These are phyloP conservation scores for Cladorrhinum samala DNA, from an alignment of 495 filamentous ascomycete genomes.

Conservation along the genomic window DNA sequence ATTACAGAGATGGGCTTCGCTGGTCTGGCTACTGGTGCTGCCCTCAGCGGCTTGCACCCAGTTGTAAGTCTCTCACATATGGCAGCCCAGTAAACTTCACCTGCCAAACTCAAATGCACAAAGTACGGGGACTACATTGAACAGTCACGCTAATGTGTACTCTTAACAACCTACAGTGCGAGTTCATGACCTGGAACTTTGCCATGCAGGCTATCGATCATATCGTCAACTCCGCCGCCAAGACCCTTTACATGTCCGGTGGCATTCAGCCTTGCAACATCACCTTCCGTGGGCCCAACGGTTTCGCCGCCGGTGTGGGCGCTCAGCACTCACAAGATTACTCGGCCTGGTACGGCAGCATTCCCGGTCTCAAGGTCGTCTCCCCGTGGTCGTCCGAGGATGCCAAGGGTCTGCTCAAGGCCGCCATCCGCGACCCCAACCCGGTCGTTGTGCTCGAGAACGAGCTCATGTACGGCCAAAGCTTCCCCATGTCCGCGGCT, in stretches of 20 bases:
- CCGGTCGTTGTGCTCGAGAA: constrained; percentile 94
- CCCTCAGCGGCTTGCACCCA: constrained; percentile 87
- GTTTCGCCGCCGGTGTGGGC: constrained; percentile 90
- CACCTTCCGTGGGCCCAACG: constrained; percentile 98
- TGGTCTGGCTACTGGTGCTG: constrained; percentile 89
- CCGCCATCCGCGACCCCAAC: constrained; percentile 96
- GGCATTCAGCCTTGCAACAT: constrained; percentile 99
- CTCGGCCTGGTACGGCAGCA: constrained; percentile 96
- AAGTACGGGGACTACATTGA: no score
- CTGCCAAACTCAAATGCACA: no score
- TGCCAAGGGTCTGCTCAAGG: constrained; percentile 95
- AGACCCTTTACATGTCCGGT: constrained; percentile 99
- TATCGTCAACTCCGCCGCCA: constrained; percentile 97
- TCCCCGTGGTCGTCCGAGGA: constrained; percentile 94
- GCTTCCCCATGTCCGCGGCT: constrained; percentile 93
- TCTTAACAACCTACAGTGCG: constrained; percentile 53
- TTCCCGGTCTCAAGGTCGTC: constrained; percentile 95
- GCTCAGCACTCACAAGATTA: constrained; percentile 99
- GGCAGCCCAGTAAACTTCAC: not conserved
- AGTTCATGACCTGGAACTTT: constrained; percentile 99
- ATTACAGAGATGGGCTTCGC: constrained; percentile 95
- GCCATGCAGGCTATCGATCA: constrained; percentile 99
- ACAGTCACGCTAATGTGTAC: not conserved
- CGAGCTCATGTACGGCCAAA: constrained; percentile 91
- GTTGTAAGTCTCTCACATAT: constrained; percentile 56